A percentile compares a stretch with the other conserved stretches of the same genome.
Evolutionary conservation across 2,329 filamentous ascomycete genomes (phyloP).

Genomic region (Herpotrichia juniperi): DNA sequence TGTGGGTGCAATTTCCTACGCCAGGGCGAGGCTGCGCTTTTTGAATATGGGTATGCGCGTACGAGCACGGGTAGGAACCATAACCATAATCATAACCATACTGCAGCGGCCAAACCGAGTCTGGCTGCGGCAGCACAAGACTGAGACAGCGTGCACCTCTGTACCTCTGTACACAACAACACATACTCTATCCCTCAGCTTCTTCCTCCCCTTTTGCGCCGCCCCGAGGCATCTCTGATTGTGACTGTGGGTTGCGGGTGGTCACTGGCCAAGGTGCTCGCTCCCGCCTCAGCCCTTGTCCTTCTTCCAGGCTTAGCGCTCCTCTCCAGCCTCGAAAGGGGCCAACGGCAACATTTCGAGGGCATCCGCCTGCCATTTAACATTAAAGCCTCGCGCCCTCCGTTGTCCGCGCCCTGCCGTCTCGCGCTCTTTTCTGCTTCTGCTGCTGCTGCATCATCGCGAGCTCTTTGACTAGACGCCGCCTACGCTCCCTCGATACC

Average conservation of each 20-base stretch:
- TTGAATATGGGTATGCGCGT: no score
- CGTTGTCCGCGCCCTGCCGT: background rate
- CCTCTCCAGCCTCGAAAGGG: slow-evolving; percentile 19
- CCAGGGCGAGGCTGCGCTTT: background rate
- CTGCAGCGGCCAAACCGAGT: no score
- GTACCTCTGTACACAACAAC: background rate
- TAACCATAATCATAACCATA: no score
- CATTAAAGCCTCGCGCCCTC: background rate
- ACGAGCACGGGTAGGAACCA: no score
- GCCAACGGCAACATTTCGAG: slow-evolving; percentile 31
- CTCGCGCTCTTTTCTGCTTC: slow-evolving; percentile 2
- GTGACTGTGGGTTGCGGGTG: no score
- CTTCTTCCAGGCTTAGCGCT: slow-evolving; percentile 22
- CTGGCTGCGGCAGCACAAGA: no score
- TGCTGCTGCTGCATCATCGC: slow-evolving; percentile 12
- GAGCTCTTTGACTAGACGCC: slow-evolving; percentile 32
- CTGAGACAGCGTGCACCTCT: no score
- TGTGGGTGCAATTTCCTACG: background rate
- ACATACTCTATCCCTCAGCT: background rate
- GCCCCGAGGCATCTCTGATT: background rate
- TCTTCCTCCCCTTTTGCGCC: background rate
- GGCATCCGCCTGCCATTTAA: background rate
- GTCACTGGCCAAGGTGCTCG: background rate
- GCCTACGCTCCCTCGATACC: slow-evolving; percentile 19
- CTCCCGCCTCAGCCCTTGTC: background rate